A percentile compares a stretch with the other conserved stretches of the same genome.
Evolutionary conservation across 2,329 filamentous ascomycete genomes (phyloP).

Genomic region (Pseudophaeomoniella oleicola): DNA sequence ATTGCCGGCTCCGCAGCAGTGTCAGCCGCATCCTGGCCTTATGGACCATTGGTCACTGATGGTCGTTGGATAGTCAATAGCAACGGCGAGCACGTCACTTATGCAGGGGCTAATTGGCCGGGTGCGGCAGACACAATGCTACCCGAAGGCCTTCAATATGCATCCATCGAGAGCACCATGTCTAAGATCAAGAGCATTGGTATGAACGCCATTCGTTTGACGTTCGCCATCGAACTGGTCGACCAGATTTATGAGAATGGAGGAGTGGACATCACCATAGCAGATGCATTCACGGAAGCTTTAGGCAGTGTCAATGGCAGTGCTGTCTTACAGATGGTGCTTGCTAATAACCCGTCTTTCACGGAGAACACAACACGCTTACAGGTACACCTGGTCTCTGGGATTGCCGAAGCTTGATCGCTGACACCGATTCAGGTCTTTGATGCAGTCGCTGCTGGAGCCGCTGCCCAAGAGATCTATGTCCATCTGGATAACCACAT

Average conservation of each 20-base stretch:
- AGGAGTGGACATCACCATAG: conserved; percentile 20
- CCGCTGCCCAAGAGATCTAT: conserved; percentile 39
- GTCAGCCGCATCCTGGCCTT: neutral
- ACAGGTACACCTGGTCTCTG: neutral
- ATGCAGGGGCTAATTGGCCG: conserved; percentile 19
- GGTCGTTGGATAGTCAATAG: conserved; percentile 26
- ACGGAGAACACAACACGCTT: conserved; percentile 21
- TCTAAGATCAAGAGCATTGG: conserved; percentile 16
- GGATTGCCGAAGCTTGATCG: neutral
- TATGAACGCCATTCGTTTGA: conserved; percentile 21
- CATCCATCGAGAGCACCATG: conserved; percentile 14
- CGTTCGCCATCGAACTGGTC: conserved; percentile 27
- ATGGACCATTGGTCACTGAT: conserved; percentile 14
- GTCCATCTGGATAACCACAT: conserved; percentile 49
- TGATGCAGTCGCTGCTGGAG: conserved; percentile 47
- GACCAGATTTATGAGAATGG: conserved; percentile 27
- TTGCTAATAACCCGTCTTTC: conserved; percentile 21
- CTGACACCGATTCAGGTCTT: conserved; percentile 28
- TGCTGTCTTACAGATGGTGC: conserved; percentile 21
- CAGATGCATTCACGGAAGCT: conserved; percentile 23
- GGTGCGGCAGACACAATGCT: conserved; percentile 18
- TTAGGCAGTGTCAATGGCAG: conserved; percentile 25
- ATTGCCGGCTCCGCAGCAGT: no score
- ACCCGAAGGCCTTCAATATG: conserved; percentile 18
- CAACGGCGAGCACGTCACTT: conserved; percentile 15